Percentiles rank a stretch among this genome's conserved stretches.
phyloP scores from a whole-genome alignment of 495 filamentous ascomycete species.

The Sordaria brevicollis region DNA sequence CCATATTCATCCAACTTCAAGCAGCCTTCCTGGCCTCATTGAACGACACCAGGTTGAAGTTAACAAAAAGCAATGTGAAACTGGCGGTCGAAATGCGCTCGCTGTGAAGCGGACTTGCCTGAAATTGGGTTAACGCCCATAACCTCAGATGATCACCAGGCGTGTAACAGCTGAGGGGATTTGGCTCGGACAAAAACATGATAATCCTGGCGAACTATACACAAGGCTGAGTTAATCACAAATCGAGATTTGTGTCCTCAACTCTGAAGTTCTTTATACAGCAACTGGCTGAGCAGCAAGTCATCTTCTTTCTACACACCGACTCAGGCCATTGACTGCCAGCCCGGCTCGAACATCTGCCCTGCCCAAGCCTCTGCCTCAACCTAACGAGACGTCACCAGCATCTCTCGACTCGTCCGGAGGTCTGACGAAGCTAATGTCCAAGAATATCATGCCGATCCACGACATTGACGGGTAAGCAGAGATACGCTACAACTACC shows the following conservation, averaged over 20 bases:
- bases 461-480: neutral
- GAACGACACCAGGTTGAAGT: neutral
- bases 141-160: neutral
- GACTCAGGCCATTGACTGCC: neutral
- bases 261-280: neutral
- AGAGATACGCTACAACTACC: conserved; percentile 3
- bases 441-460: neutral
- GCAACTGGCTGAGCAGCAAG: neutral
- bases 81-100: neutral
- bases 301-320: neutral
- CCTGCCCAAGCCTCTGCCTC: neutral
- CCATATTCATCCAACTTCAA: neutral
- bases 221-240: neutral
- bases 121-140: neutral
- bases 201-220: neutral
- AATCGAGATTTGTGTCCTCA: neutral
- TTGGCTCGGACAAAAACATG: neutral
- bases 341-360: neutral
- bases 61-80: neutral
- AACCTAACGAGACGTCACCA: neutral
- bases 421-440: conserved; percentile 1
- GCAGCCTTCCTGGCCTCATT: neutral
- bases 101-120: neutral
- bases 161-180: neutral
- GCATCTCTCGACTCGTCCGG: neutral